Conservation (phyloP, 495 filamentous ascomycete genomes). For the Astrothelium macrocarpum region DNA sequence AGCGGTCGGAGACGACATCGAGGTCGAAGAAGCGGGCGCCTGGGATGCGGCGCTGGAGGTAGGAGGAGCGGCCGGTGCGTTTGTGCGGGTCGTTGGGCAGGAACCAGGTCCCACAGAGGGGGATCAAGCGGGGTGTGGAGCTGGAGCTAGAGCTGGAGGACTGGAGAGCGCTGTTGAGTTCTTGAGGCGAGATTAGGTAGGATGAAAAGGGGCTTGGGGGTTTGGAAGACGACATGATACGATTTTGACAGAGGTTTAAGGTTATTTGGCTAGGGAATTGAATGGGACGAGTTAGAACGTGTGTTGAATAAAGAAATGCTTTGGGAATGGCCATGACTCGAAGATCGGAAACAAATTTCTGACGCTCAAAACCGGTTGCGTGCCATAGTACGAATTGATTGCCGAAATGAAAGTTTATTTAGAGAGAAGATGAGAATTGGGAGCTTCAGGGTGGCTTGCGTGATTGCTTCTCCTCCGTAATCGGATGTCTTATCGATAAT, state of each 20-base stretch:
- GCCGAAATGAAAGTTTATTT: no score
- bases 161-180: slow-evolving; percentile 69
- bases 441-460: neutral
- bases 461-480: neutral
- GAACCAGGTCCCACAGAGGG: slow-evolving; percentile 91
- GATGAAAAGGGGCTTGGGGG: slow-evolving; percentile 45
- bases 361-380: neutral
- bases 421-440: no score
- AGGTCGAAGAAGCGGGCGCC: slow-evolving; percentile 93
- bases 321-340: neutral
- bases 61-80: slow-evolving; percentile 67
- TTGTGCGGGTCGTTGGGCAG: slow-evolving; percentile 75
- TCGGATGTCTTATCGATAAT: neutral
- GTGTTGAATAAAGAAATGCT: slow-evolving; percentile 7
- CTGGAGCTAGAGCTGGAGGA: slow-evolving; percentile 55
- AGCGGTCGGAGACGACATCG: slow-evolving; percentile 76
- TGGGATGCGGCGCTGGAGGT: slow-evolving; percentile 68
- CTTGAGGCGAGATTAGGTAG: slow-evolving; percentile 75
- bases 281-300: slow-evolving; percentile 10
- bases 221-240: slow-evolving; percentile 34
- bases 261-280: slow-evolving; percentile 5
- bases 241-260: slow-evolving; percentile 16
- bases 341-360: neutral
- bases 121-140: slow-evolving; percentile 68
- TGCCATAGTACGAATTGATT: no score